Evolutionary conservation across 2,329 filamentous ascomycete species (phyloP).

Genomic region (Fusarium hostae): DNA sequence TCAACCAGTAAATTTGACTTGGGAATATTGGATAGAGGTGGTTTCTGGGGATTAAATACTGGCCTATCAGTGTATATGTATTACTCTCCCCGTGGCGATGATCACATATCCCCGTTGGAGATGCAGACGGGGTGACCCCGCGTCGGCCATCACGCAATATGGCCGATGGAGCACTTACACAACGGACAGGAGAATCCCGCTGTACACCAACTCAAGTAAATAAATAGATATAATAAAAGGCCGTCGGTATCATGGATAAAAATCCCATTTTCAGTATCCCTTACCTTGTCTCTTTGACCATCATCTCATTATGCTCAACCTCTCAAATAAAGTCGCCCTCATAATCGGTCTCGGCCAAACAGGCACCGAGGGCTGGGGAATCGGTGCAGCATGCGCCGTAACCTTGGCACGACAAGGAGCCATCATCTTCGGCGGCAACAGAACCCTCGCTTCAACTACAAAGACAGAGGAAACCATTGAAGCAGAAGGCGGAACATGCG

Average conservation of each 20-base stretch:
- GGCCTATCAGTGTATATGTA: slow-evolving; percentile 41
- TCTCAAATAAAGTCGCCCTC: slow-evolving; percentile 57
- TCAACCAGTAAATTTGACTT: no score
- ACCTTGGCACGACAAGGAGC: slow-evolving; percentile 61
- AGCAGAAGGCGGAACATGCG: slow-evolving; percentile 48
- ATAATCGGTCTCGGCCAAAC: slow-evolving; percentile 59
- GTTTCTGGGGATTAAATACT: not conserved
- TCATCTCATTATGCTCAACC: slow-evolving; percentile 48
- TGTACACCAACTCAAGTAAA: not conserved
- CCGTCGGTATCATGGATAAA: accelerated
- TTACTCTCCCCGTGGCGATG: slow-evolving; percentile 33
- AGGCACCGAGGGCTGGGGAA: slow-evolving; percentile 60
- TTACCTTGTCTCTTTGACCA: accelerated
- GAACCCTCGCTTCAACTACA: slow-evolving; percentile 53
- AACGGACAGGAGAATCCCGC: slow-evolving; percentile 1
- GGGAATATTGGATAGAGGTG: not conserved
- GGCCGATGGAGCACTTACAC: slow-evolving; percentile 26
- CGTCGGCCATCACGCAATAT: slow-evolving; percentile 34
- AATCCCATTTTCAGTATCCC: accelerated
- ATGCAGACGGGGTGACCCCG: slow-evolving; percentile 33
- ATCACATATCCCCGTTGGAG: not conserved
- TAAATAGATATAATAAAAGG: not conserved
- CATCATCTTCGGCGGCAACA: slow-evolving; percentile 62
- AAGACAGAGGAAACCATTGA: slow-evolving; percentile 55
- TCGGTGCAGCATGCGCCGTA: slow-evolving; percentile 61